Base-by-base conservation (phyloP, 1,284 basidiomycete species). In the Trichosporon sp. region DNA sequence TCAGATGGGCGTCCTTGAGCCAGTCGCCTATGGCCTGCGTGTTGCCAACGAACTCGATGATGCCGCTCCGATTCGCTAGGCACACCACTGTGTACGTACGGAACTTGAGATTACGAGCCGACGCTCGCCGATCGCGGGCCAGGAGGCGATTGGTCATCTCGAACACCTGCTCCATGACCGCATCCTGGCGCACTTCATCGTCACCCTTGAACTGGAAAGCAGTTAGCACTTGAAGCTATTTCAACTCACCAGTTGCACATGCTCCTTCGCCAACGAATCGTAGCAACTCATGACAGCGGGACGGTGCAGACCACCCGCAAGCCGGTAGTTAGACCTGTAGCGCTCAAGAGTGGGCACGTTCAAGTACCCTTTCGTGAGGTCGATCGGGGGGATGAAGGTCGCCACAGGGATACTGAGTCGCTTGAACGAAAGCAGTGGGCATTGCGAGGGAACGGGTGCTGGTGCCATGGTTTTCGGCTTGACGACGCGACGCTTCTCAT, bases 161-260 rank as follows among this genome's bases (percentile, higher is more conserved):
- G 77, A 99, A 99, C 1, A 98, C 93, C 83, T 99, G 97, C 78
- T 98, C 94, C 95, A 99, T 98, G 62, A 99, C 93, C 0, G 96
- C 95, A 79, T 99, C 96, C 82, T 99, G 97, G 32, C 96, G 89
- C 35, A 97, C 83, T 77, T 99, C 96, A 75, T 98, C 95, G 21
- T 90, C 87, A 12, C 92, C 92, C 81, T 99, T 99, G 85, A 95
- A 97, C 93, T 98, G 73, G 2, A 27, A 7, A 51, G 6, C 34
- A 66, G 68, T 68, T 47, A 70, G 69, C 23, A 15, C 12, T 18
- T 11, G 4, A 7, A 1, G 7, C 1, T 32, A 27, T 3, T 2
- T n/a, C n/a, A 13, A n/a, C 89, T 79, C 74, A 95, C 95, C 80
- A 98, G 82, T 80, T 98, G 93, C 72, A 87, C 91, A 81, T 95